phyloP scores from a whole-genome alignment of 1,139 yeast genomes.

The Hyphopichia wangnamkhiaoensis region DNA sequence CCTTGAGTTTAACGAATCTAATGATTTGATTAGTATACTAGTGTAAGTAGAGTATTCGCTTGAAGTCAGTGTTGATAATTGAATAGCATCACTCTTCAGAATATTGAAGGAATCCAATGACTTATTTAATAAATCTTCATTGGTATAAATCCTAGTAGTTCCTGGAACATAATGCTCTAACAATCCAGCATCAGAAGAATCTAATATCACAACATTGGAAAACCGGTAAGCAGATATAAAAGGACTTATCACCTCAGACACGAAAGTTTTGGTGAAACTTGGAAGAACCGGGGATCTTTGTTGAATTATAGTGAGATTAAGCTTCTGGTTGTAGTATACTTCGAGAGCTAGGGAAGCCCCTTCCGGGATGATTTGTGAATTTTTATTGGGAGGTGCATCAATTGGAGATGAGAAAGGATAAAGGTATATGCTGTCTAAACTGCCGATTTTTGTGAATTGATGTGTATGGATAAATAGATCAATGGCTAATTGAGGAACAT shows the following conservation, averaged over 20 bases:
- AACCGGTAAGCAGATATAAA: constrained; percentile 44
- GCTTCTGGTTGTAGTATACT: constrained; percentile 43
- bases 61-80: constrained; percentile 8
- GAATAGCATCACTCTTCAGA: constrained; percentile 8
- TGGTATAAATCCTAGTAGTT: constrained; percentile 30
- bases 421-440: constrained; percentile 58
- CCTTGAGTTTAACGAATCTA: constrained; percentile 10
- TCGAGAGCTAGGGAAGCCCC: constrained; percentile 66
- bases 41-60: constrained; percentile 13
- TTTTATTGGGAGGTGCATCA: constrained; percentile 36
- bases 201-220: constrained; percentile 55
- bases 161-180: constrained; percentile 27
- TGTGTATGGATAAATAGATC: constrained; percentile 73
- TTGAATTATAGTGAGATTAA: constrained; percentile 61
- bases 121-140: constrained; percentile 33
- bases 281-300: constrained; percentile 85
- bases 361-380: constrained; percentile 9
- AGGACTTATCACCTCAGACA: constrained; percentile 54
- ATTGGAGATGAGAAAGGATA: constrained; percentile 86
- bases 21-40: constrained; percentile 8
- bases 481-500: constrained; percentile 80
- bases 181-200: constrained; percentile 71
- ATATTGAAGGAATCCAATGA: constrained; percentile 34
- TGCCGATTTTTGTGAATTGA: constrained; percentile 50
- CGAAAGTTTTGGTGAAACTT: constrained; percentile 54